These are phyloP conservation scores for Saccharomycopsis olivae DNA, from an alignment of 805 yeast species.

Conservation along the genomic window DNA sequence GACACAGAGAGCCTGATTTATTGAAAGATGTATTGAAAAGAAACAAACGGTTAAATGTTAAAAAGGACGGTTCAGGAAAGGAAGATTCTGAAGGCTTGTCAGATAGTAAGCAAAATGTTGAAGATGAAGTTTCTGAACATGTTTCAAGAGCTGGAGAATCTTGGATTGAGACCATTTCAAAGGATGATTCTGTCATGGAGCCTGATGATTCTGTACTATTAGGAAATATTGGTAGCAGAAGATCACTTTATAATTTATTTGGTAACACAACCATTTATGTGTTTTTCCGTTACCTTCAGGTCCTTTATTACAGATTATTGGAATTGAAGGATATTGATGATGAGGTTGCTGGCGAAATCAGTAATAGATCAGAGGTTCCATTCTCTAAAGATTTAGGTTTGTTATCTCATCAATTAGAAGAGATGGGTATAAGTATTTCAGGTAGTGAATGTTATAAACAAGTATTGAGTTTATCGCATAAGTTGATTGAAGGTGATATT, in stretches of 20 bases:
- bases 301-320: conserved; percentile 51
- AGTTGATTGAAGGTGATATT: conserved; percentile 65
- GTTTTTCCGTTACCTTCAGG: conserved; percentile 61
- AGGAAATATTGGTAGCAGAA: conserved; percentile 20
- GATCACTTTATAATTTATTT: conserved; percentile 47
- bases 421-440: conserved; percentile 47
- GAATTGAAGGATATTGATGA: conserved; percentile 53
- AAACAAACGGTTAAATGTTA: conserved; percentile 25
- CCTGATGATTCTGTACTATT: conserved; percentile 20
- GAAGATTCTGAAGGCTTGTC: background rate
- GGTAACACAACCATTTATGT: conserved; percentile 68
- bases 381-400: conserved; percentile 69
- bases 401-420: conserved; percentile 55
- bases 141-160: conserved; percentile 36
- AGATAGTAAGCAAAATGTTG: background rate
- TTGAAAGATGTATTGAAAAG: conserved; percentile 40
- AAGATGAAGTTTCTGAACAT: conserved; percentile 12
- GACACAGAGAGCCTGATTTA: conserved; percentile 36
- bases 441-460: conserved; percentile 38
- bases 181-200: conserved; percentile 23
- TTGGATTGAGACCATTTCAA: conserved; percentile 33
- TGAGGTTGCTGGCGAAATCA: conserved; percentile 45
- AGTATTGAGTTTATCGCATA: conserved; percentile 51
- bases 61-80: background rate
- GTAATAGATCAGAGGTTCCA: conserved; percentile 38